These are phyloP conservation scores for Ganoderma meredithae DNA, from an alignment of 1,284 basidiomycete genomes.

Conservation along the genomic window DNA sequence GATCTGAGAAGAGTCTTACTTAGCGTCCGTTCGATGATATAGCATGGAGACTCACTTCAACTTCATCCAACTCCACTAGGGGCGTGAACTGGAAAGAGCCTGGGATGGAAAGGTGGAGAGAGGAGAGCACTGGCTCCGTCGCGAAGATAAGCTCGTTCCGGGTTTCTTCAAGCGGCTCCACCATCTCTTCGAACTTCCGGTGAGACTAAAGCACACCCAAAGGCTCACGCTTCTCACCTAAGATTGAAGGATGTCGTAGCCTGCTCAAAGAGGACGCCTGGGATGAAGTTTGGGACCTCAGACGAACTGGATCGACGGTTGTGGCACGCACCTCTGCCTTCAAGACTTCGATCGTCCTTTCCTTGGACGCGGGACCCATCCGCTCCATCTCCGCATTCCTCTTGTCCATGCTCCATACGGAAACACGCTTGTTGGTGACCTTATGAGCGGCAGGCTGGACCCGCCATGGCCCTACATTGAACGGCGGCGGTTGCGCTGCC, in stretches of 20 bases:
- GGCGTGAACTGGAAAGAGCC: constrained; percentile 61
- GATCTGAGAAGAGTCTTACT: constrained; percentile 61
- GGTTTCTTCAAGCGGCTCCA: constrained; percentile 97
- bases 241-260: constrained; percentile 92
- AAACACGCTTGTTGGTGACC: constrained; percentile 86
- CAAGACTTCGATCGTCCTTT: constrained; percentile 81
- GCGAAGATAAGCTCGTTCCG: constrained; percentile 90
- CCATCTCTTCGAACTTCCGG: constrained; percentile 76
- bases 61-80: constrained; percentile 83
- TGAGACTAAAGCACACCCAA: constrained; percentile 10
- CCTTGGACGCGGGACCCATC: constrained; percentile 66
- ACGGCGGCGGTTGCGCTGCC: constrained; percentile 55
- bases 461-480: constrained; percentile 87
- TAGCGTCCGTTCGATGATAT: background rate
- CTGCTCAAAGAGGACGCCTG: constrained; percentile 88
- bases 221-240: constrained; percentile 59
- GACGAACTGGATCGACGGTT: constrained; percentile 1
- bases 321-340: constrained; percentile 80
- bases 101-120: constrained; percentile 78
- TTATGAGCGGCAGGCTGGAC: constrained; percentile 88
- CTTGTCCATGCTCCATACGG: constrained; percentile 92
- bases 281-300: background rate
- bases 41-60: constrained; percentile 68
- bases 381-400: constrained; percentile 76
- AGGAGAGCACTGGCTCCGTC: constrained; percentile 88